Conservation (phyloP, 31 red algal species). For the Endocladia muricata region DNA sequence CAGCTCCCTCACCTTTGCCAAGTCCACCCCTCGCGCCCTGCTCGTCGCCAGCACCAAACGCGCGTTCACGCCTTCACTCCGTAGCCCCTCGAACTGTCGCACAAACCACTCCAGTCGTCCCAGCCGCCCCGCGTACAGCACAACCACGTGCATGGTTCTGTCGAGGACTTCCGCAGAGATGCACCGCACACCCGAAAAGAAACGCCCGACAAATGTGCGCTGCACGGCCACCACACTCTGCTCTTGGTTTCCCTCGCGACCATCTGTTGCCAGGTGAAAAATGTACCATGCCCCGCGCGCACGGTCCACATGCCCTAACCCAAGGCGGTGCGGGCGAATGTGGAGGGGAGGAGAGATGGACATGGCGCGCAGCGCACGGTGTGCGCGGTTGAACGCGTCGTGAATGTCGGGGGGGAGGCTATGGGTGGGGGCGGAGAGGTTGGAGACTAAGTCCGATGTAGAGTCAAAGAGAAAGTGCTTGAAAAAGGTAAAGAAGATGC, state of each 20-base stretch:
- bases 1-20: background rate
- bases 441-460: slow-evolving; percentile 5
- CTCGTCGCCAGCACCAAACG: slow-evolving; percentile 41
- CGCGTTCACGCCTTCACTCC: background rate
- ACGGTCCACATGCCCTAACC: slow-evolving; percentile 44
- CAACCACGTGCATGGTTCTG: slow-evolving; percentile 35
- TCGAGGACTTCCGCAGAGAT: background rate
- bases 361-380: slow-evolving; percentile 16
- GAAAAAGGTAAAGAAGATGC: slow-evolving; percentile 60
- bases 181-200: slow-evolving; percentile 2
- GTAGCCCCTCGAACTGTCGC: slow-evolving; percentile 35
- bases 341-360: slow-evolving; percentile 14
- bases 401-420: slow-evolving; percentile 22
- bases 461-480: slow-evolving; percentile 42
- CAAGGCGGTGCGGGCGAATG: slow-evolving; percentile 32
- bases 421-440: background rate
- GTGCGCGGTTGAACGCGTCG: background rate
- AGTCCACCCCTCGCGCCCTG: slow-evolving; percentile 17
- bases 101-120: slow-evolving; percentile 55
- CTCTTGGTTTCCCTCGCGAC: background rate
- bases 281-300: slow-evolving; percentile 34
- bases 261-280: slow-evolving; percentile 30
- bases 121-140: slow-evolving; percentile 53
- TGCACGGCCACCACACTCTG: slow-evolving; percentile 37
- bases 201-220: slow-evolving; percentile 41